A percentile compares a stretch with the other conserved stretches of the same genome.
These are phyloP conservation scores for Epithemia pelagica DNA, from an alignment of 108 stramenopile species.

Conservation along the genomic window DNA sequence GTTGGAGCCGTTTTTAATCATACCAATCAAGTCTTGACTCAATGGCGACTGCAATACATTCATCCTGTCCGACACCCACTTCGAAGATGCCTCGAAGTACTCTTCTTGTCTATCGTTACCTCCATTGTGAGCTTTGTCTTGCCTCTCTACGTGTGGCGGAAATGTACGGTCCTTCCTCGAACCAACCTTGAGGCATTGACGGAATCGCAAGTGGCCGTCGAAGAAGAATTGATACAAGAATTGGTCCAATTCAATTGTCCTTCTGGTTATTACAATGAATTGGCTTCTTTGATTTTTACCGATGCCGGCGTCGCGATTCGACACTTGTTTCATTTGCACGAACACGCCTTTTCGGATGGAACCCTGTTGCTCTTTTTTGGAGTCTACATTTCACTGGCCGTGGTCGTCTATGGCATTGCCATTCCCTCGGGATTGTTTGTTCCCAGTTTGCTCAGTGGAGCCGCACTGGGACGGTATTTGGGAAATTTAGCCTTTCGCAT, in stretches of 20 bases:
- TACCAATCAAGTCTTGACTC: conserved; percentile 32
- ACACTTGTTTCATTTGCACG: conserved; percentile 40
- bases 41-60: conserved; percentile 36
- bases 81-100: conserved; percentile 36
- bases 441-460: conserved; percentile 44
- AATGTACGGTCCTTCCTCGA: conserved; percentile 16
- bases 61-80: conserved; percentile 18
- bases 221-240: conserved; percentile 20
- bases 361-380: conserved; percentile 39
- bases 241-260: conserved; percentile 31
- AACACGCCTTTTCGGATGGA: conserved; percentile 26
- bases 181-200: conserved; percentile 18
- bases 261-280: conserved; percentile 63
- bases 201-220: conserved; percentile 7
- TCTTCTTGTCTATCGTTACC: conserved; percentile 24
- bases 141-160: conserved; percentile 17
- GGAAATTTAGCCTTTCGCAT: conserved; percentile 27
- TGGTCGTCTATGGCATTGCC: conserved; percentile 57
- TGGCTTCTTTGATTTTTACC: conserved; percentile 71
- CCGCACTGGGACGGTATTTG: conserved; percentile 45
- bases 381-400: conserved; percentile 38
- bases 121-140: conserved; percentile 23
- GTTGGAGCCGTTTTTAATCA: conserved; percentile 53
- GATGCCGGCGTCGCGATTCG: conserved; percentile 36
- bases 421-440: conserved; percentile 71